A percentile compares a stretch with the other conserved stretches of the same genome.
Conservation (phyloP, 495 filamentous ascomycete genomes). For the Parathielavia hyrcaniae region DNA sequence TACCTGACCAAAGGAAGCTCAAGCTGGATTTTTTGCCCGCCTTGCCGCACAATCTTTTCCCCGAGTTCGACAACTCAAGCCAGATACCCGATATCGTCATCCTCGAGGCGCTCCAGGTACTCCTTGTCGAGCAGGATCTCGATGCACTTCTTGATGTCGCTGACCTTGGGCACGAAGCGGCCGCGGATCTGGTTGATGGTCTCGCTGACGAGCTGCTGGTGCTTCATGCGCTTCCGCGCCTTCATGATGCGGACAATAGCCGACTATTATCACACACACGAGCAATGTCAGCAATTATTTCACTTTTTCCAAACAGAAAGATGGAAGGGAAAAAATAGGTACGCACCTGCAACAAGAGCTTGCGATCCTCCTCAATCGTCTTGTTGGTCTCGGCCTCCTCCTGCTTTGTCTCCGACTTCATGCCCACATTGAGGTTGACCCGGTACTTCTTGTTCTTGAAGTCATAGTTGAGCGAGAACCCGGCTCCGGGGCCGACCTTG, state of each 20-base stretch:
- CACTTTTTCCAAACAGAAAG: background rate
- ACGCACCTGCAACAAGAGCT: constrained; percentile 91
- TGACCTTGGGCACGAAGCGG: constrained; percentile 88
- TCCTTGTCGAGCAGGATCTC: constrained; percentile 99
- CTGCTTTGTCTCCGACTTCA: constrained; percentile 90
- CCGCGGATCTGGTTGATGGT: constrained; percentile 88
- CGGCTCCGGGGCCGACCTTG: constrained; percentile 69
- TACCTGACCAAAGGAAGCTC: no score
- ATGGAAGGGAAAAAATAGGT: constrained; percentile 44
- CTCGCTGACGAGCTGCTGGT: constrained; percentile 85
- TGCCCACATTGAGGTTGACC: constrained; percentile 89
- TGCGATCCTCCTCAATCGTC: constrained; percentile 97
- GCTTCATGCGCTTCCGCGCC: constrained; percentile 97
- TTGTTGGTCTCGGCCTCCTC: constrained; percentile 97
- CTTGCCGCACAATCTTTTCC: no score
- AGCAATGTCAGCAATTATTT: constrained; percentile 25
- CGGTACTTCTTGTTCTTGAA: constrained; percentile 98
- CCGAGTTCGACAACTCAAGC: constrained; percentile 44
- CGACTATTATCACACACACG: constrained; percentile 53
- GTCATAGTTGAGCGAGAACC: constrained; percentile 77
- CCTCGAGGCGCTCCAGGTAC: constrained; percentile 91
- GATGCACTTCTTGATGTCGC: constrained; percentile 98
- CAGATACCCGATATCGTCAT: constrained; percentile 89
- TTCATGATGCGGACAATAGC: constrained; percentile 99
- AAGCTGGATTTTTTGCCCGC: no score